Conservation (phyloP, 1,284 basidiomycete species). For the Melampsora americana region DNA sequence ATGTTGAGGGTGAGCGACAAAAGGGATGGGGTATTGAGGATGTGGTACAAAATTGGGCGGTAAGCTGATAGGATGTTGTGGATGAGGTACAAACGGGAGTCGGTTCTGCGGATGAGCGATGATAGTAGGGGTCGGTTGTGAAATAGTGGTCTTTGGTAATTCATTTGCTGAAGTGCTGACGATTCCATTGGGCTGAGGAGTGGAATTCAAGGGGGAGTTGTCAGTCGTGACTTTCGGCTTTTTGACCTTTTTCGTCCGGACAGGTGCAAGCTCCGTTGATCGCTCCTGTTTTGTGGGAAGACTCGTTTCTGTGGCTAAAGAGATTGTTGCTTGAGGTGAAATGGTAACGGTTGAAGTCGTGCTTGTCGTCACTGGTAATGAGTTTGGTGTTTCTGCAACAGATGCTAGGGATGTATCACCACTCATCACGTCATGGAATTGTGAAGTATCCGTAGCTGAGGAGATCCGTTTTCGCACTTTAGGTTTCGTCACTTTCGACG, state of each 20-base stretch:
- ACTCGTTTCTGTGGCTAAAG: not conserved
- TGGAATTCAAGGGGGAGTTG: not conserved
- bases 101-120: no score
- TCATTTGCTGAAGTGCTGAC: not conserved
- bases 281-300: not conserved
- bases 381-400: not conserved
- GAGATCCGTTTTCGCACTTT: not conserved
- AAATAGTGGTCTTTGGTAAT: not conserved
- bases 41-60: not conserved
- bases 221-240: not conserved
- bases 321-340: not conserved
- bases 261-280: not conserved
- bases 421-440: not conserved
- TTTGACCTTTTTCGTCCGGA: slow-evolving; percentile 4
- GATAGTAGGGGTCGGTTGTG: not conserved
- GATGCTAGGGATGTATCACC: not conserved
- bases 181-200: not conserved
- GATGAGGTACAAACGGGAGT: slow-evolving; percentile 2
- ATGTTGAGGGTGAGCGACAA: slow-evolving; percentile 3
- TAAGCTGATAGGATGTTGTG: not conserved
- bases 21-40: not conserved
- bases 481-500: not conserved
- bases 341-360: not conserved
- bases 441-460: not conserved
- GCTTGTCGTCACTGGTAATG: not conserved